phyloP scores from a whole-genome alignment of 805 yeast species.

The Cyberlindnera nakhonratchasimensis region DNA sequence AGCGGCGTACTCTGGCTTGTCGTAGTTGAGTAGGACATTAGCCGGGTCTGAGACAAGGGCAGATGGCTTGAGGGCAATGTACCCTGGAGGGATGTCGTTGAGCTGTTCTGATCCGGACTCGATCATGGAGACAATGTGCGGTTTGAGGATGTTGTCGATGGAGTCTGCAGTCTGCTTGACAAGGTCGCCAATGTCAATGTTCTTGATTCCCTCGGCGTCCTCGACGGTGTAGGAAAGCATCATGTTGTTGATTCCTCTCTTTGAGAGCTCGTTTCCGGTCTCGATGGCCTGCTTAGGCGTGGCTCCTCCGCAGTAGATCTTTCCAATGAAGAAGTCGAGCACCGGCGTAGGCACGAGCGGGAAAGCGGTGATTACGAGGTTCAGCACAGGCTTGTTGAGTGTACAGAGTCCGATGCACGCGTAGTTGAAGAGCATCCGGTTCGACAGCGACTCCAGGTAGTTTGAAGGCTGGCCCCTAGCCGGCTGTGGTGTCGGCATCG shows the following conservation, averaged over 20 bases:
- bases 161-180: slow-evolving; percentile 64
- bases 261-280: slow-evolving; percentile 64
- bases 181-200: slow-evolving; percentile 54
- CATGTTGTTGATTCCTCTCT: slow-evolving; percentile 86
- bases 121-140: slow-evolving; percentile 64
- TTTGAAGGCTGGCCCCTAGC: slow-evolving; percentile 14
- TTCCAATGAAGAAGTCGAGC: slow-evolving; percentile 70
- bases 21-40: slow-evolving; percentile 59
- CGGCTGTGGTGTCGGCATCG: neutral
- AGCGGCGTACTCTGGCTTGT: slow-evolving; percentile 47
- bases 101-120: slow-evolving; percentile 39
- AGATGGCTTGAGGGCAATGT: slow-evolving; percentile 90
- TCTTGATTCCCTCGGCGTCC: slow-evolving; percentile 77
- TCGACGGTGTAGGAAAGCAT: slow-evolving; percentile 93
- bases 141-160: slow-evolving; percentile 61
- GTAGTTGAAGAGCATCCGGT: slow-evolving; percentile 57
- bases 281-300: slow-evolving; percentile 61
- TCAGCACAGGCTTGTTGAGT: slow-evolving; percentile 56
- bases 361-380: slow-evolving; percentile 59
- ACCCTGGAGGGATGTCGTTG: slow-evolving; percentile 82
- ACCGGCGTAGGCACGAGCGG: slow-evolving; percentile 73
- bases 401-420: slow-evolving; percentile 70
- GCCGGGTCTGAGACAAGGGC: slow-evolving; percentile 81
- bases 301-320: slow-evolving; percentile 90
- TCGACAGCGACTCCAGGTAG: slow-evolving; percentile 52